phyloP scores from a whole-genome alignment of 2,329 filamentous ascomycete genomes.

The Fusarium caatingaense region DNA sequence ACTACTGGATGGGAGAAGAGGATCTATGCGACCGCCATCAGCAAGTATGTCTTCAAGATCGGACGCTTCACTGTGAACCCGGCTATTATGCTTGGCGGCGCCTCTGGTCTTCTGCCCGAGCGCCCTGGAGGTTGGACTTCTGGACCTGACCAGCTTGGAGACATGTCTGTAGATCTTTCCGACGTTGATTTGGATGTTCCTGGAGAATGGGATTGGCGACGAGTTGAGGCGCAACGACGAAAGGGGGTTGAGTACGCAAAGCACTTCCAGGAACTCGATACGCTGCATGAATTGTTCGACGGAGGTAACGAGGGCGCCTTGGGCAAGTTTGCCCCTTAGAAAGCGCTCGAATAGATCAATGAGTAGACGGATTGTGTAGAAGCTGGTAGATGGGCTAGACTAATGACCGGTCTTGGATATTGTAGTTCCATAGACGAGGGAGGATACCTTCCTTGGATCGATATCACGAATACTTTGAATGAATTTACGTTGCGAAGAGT shows the following conservation, averaged over 20 bases:
- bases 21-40: slow-evolving; percentile 77
- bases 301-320: slow-evolving; percentile 64
- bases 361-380: neutral
- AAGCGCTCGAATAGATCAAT: slow-evolving; percentile 27
- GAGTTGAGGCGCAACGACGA: slow-evolving; percentile 65
- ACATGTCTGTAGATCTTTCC: slow-evolving; percentile 53
- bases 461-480: neutral
- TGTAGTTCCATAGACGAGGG: slow-evolving; percentile 2
- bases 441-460: neutral
- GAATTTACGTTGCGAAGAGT: neutral
- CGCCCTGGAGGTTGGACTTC: slow-evolving; percentile 74
- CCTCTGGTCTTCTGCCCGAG: slow-evolving; percentile 77
- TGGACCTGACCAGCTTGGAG: slow-evolving; percentile 57
- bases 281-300: slow-evolving; percentile 63
- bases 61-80: slow-evolving; percentile 87
- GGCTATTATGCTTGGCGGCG: slow-evolving; percentile 75
- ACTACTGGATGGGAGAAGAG: slow-evolving; percentile 67
- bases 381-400: neutral
- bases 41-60: slow-evolving; percentile 86
- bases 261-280: slow-evolving; percentile 69
- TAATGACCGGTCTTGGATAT: neutral
- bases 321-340: slow-evolving; percentile 59
- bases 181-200: slow-evolving; percentile 51
- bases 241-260: slow-evolving; percentile 66
- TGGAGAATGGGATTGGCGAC: slow-evolving; percentile 67